Percentiles rank a stretch among this genome's conserved stretches.
Evolutionary conservation across 805 yeast species (phyloP).

Genomic region (Yarrowia sp.): DNA sequence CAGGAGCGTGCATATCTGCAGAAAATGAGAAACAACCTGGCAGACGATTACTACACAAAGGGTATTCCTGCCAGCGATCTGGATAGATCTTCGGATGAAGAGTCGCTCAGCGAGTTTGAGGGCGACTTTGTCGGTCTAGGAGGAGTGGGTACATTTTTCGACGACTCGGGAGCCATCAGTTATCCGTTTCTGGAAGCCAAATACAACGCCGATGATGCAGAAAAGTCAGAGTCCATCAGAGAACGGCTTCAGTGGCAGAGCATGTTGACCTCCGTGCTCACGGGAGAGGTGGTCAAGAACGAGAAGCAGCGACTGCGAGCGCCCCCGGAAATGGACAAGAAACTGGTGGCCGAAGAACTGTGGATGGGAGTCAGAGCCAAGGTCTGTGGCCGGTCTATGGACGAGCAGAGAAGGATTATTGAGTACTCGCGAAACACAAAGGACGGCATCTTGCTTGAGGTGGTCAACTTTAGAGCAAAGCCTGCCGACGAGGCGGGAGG

Average conservation of each 20-base stretch:
- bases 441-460: slow-evolving; percentile 66
- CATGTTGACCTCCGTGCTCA: slow-evolving; percentile 85
- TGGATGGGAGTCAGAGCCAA: slow-evolving; percentile 92
- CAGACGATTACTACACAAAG: slow-evolving; percentile 75
- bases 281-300: slow-evolving; percentile 91
- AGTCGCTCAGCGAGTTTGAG: slow-evolving; percentile 44
- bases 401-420: slow-evolving; percentile 75
- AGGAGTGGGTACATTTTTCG: slow-evolving; percentile 49
- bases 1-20: slow-evolving; percentile 74
- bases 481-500: slow-evolving; percentile 40
- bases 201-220: slow-evolving; percentile 45
- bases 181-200: slow-evolving; percentile 45
- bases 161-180: slow-evolving; percentile 41
- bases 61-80: slow-evolving; percentile 57
- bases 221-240: slow-evolving; percentile 50
- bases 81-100: slow-evolving; percentile 49
- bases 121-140: slow-evolving; percentile 47
- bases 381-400: slow-evolving; percentile 77
- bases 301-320: slow-evolving; percentile 68
- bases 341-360: slow-evolving; percentile 62
- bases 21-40: slow-evolving; percentile 64
- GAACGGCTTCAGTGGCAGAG: slow-evolving; percentile 96
- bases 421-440: slow-evolving; percentile 73
- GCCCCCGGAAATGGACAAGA: slow-evolving; percentile 58
- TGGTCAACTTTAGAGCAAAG: slow-evolving; percentile 40